phyloP scores from a whole-genome alignment of 352 stramenopile species.

The Globisporangium uncinulatum region DNA sequence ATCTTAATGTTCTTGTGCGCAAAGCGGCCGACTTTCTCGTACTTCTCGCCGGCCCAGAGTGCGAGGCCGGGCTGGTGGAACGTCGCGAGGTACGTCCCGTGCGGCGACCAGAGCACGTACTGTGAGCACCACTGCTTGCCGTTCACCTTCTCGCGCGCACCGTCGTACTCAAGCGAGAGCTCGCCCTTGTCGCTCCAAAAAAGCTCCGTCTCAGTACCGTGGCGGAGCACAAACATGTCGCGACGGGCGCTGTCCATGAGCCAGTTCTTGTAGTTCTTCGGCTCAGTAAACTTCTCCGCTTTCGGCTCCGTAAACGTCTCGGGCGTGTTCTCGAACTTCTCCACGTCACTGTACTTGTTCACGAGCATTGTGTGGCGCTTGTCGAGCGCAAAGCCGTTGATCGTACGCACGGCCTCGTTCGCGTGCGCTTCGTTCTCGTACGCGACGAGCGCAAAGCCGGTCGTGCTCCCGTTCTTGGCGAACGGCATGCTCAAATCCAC shows the following conservation, averaged over 20 bases:
- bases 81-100: slow-evolving; percentile 97
- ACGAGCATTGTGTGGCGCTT: slow-evolving; percentile 97
- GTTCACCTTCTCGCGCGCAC: slow-evolving; percentile 92
- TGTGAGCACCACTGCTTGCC: slow-evolving; percentile 97
- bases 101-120: slow-evolving; percentile 96
- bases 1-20: slow-evolving; percentile 93
- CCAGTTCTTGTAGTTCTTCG: slow-evolving; percentile 92
- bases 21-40: slow-evolving; percentile 97
- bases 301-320: slow-evolving; percentile 78
- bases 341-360: slow-evolving; percentile 88
- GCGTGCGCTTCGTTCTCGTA: slow-evolving; percentile 73
- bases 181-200: slow-evolving; percentile 93
- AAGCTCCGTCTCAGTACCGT: slow-evolving; percentile 95
- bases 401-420: slow-evolving; percentile 74
- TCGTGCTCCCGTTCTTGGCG: slow-evolving; percentile 44
- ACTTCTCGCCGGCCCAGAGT: slow-evolving; percentile 95
- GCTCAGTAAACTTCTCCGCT: slow-evolving; percentile 84
- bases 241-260: slow-evolving; percentile 87
- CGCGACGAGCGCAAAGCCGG: slow-evolving; percentile 78
- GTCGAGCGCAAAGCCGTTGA: slow-evolving; percentile 91
- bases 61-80: slow-evolving; percentile 97
- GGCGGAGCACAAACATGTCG: slow-evolving; percentile 94
- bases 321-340: slow-evolving; percentile 68
- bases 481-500: slow-evolving; percentile 83
- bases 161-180: slow-evolving; percentile 92